Conservation (phyloP, 768 basidiomycete genomes). For the Hydnum rufescens region DNA sequence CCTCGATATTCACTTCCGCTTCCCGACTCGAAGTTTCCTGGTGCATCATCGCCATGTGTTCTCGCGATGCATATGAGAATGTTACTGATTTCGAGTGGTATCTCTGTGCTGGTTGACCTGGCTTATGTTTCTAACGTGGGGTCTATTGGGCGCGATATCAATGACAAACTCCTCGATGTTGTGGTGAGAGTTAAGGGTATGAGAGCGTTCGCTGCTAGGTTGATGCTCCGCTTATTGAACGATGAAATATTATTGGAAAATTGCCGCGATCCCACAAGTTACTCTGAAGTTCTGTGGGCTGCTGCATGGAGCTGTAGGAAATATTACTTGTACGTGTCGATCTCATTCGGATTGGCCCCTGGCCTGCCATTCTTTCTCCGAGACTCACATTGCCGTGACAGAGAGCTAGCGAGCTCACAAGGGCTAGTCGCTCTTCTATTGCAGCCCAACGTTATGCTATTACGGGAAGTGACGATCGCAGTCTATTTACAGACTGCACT, state of each 20-base stretch:
- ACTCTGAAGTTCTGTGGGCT: conserved; percentile 75
- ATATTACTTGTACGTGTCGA: conserved; percentile 52
- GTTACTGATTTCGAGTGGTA: conserved; percentile 96
- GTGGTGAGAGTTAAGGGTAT: conserved; percentile 52
- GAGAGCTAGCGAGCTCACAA: conserved; percentile 61
- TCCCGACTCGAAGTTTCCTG: conserved; percentile 74
- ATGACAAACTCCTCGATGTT: conserved; percentile 73
- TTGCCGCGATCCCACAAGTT: conserved; percentile 48
- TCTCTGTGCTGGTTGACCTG: conserved; percentile 72
- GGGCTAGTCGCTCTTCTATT: conserved; percentile 53
- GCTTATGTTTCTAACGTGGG: conserved; percentile 70
- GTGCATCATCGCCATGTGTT: conserved; percentile 67
- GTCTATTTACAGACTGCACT: conserved; percentile 66
- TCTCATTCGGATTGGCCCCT: not conserved
- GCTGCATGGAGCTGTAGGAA: conserved; percentile 98
- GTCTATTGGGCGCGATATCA: conserved; percentile 38
- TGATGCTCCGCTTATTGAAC: conserved; percentile 62
- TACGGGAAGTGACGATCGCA: conserved; percentile 45
- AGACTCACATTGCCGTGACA: too few species aligned
- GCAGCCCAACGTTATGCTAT: conserved; percentile 30
- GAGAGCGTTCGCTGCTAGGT: conserved; percentile 58
- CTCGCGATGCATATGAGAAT: conserved; percentile 65
- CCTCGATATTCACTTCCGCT: conserved; percentile 56
- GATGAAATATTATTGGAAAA: conserved; percentile 58
- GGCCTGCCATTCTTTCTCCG: conserved; percentile 8